Percentiles rank a stretch among this genome's conserved stretches.
Conservation (phyloP, 169 alveolate species). For the Cystoisospora suis region DNA sequence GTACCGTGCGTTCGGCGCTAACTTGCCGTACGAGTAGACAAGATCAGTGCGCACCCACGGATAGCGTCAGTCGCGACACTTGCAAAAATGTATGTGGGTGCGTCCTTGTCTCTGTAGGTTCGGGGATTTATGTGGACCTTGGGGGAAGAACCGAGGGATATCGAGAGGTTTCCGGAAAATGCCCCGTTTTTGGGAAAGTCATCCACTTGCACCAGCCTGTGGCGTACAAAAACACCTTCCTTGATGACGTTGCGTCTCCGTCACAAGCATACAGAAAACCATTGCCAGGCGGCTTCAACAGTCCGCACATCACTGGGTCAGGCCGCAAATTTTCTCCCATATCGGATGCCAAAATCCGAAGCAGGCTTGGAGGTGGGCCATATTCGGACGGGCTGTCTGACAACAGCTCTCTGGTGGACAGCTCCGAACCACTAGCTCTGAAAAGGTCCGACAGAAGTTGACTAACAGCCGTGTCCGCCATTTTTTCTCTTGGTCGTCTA, state of each 20-base stretch:
- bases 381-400: too few species aligned
- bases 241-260: slow-evolving; percentile 21
- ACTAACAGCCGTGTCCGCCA: too few species aligned
- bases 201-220: background rate
- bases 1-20: too few species aligned
- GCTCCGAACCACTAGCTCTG: too few species aligned
- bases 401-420: too few species aligned
- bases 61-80: too few species aligned
- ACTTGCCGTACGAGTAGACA: too few species aligned
- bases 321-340: slow-evolving; percentile 43
- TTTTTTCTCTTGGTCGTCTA: too few species aligned
- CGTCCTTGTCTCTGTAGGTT: too few species aligned
- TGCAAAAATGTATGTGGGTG: too few species aligned
- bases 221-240: background rate
- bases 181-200: slow-evolving; percentile 48
- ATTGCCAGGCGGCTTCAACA: slow-evolving; percentile 54
- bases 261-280: background rate
- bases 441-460: too few species aligned
- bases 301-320: background rate
- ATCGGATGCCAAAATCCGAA: background rate
- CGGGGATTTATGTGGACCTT: slow-evolving; percentile 57
- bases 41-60: too few species aligned
- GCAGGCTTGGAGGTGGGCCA: slow-evolving; percentile 2
- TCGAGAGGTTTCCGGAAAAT: slow-evolving; percentile 36
- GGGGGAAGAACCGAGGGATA: background rate